Percentiles rank a stretch among this genome's conserved stretches.
Evolutionary conservation across 1,139 yeast genomes (phyloP).

Genomic region (Tardiomyces blankii): DNA sequence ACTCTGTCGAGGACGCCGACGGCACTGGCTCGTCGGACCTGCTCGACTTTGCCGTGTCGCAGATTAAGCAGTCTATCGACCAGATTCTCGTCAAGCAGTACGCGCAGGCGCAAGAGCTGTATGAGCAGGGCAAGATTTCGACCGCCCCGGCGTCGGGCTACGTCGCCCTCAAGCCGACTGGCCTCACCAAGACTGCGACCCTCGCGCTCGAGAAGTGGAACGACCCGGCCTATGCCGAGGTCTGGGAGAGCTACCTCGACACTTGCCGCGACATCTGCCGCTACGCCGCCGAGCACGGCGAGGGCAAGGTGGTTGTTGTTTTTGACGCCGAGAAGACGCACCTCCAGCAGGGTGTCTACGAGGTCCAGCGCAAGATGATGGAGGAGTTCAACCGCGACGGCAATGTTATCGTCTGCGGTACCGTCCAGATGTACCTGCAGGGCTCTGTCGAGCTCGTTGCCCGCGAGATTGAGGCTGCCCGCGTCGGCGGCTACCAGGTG

Average conservation of each 20-base stretch:
- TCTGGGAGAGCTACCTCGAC: slow-evolving; percentile 50
- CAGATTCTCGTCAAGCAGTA: slow-evolving; percentile 69
- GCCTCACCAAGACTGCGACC: slow-evolving; percentile 69
- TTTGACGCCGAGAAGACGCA: slow-evolving; percentile 90
- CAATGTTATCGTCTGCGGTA: slow-evolving; percentile 69
- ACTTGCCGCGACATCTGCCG: slow-evolving; percentile 56
- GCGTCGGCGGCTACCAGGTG: slow-evolving; percentile 48
- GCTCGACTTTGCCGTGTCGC: slow-evolving; percentile 48
- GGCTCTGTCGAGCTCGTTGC: slow-evolving; percentile 55
- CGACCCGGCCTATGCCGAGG: slow-evolving; percentile 38
- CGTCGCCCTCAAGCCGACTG: slow-evolving; percentile 88
- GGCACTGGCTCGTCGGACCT: slow-evolving; percentile 43
- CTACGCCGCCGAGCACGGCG: slow-evolving; percentile 53
- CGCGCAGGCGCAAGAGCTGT: slow-evolving; percentile 27
- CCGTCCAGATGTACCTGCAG: slow-evolving; percentile 84
- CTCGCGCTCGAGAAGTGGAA: slow-evolving; percentile 56
- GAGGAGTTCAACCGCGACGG: slow-evolving; percentile 54
- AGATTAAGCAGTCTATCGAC: slow-evolving; percentile 50
- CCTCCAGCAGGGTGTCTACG: slow-evolving; percentile 85
- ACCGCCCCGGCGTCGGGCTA: slow-evolving; percentile 25
- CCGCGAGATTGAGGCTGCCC: slow-evolving; percentile 56
- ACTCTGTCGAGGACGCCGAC: slow-evolving; percentile 88
- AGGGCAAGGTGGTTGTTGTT: slow-evolving; percentile 79
- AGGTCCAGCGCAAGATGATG: slow-evolving; percentile 76
- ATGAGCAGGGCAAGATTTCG: slow-evolving; percentile 39